These are phyloP conservation scores for Mucuna pruriens DNA, from an alignment of 306 rosid genomes.

Conservation along the genomic window DNA sequence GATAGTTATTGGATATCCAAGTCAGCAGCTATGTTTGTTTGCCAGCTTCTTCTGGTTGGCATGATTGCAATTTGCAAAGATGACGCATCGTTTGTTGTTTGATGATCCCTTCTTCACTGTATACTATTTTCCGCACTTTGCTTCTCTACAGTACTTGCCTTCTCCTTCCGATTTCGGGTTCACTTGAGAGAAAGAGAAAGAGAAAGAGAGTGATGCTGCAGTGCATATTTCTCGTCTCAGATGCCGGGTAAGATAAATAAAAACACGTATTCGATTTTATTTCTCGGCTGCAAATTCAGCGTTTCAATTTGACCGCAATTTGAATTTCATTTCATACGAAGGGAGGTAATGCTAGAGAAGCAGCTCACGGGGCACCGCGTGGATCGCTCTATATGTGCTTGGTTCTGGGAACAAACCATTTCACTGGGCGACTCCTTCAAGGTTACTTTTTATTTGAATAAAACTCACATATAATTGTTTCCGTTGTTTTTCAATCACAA, in stretches of 20 bases:
- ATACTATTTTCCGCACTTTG: not conserved
- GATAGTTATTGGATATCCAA: not conserved
- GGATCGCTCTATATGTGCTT: slow-evolving; percentile 87
- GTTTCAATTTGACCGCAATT: not conserved
- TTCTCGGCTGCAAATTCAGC: not conserved
- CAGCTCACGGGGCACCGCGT: slow-evolving; percentile 91
- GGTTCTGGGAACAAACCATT: slow-evolving; percentile 89
- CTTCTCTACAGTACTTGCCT: not conserved
- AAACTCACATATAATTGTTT: no score
- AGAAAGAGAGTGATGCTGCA: slow-evolving; percentile 66
- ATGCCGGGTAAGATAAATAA: slow-evolving; percentile 70
- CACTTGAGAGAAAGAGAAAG: not conserved
- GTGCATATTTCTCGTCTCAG: slow-evolving; percentile 90
- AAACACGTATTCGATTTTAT: not conserved
- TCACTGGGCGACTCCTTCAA: slow-evolving; percentile 80
- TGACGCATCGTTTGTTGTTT: not conserved
- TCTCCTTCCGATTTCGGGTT: not conserved
- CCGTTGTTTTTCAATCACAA: no score
- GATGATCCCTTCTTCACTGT: not conserved
- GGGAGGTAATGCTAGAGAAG: slow-evolving; percentile 95
- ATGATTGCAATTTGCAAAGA: not conserved
- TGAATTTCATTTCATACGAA: slow-evolving; percentile 33
- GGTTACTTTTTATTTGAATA: no score
- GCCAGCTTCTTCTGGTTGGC: not conserved
- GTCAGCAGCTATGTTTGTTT: not conserved